A percentile compares a stretch with the other conserved stretches of the same genome.
phyloP scores from a whole-genome alignment of 345 rosid genomes.

The Gossypium arboreum region DNA sequence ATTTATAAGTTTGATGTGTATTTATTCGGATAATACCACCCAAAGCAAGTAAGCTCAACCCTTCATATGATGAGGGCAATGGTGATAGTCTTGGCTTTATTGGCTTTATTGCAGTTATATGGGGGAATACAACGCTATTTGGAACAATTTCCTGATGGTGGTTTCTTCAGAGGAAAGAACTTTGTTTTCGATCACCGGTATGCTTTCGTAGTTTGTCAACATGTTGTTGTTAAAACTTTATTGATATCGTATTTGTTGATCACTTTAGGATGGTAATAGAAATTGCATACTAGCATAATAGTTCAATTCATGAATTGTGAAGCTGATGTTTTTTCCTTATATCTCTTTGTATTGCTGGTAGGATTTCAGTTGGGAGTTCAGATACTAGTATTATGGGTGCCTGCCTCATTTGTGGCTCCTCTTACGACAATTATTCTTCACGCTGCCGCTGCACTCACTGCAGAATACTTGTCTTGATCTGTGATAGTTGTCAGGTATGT shows the following conservation, averaged over 20 bases:
- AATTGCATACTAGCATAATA: neutral
- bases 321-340: neutral
- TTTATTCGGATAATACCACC: slow-evolving; percentile 13
- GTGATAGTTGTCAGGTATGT: slow-evolving; percentile 66
- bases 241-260: neutral
- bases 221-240: neutral
- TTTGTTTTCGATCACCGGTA: slow-evolving; percentile 97
- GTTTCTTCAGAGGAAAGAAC: slow-evolving; percentile 88
- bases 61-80: slow-evolving; percentile 3
- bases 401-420: slow-evolving; percentile 69
- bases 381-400: slow-evolving; percentile 48
- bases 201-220: slow-evolving; percentile 14
- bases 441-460: slow-evolving; percentile 76
- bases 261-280: neutral
- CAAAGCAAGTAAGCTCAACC: neutral
- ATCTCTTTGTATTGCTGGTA: slow-evolving; percentile 26
- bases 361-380: slow-evolving; percentile 90
- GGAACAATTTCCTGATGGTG: slow-evolving; percentile 89
- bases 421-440: slow-evolving; percentile 79
- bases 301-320: neutral
- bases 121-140: slow-evolving; percentile 96
- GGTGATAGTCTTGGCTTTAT: slow-evolving; percentile 11
- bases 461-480: slow-evolving; percentile 92
- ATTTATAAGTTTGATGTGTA: slow-evolving; percentile 6
- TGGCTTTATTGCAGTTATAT: slow-evolving; percentile 55